These are phyloP conservation scores for Penicillium steckii DNA, from an alignment of 495 filamentous ascomycete genomes.

Conservation along the genomic window DNA sequence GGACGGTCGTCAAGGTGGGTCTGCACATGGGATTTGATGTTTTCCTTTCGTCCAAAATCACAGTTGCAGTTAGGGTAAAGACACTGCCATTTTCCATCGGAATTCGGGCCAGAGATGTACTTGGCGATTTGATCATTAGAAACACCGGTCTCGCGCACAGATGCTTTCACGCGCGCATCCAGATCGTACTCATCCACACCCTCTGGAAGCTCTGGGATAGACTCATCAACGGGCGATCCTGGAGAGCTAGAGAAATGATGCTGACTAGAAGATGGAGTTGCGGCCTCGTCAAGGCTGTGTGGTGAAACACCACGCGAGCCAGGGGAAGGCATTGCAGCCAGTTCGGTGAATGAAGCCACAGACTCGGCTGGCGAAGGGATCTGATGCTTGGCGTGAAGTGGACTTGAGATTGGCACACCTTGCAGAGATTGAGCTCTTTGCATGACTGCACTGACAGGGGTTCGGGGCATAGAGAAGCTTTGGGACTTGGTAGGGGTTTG, in stretches of 20 bases:
- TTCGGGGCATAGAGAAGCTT: slow-evolving; percentile 34
- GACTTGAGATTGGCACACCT: slow-evolving; percentile 35
- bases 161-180: slow-evolving; percentile 47
- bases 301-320: slow-evolving; percentile 22
- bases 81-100: slow-evolving; percentile 79
- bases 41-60: slow-evolving; percentile 89
- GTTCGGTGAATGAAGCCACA: slow-evolving; percentile 45
- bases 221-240: slow-evolving; percentile 29
- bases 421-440: slow-evolving; percentile 48
- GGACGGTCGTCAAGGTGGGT: slow-evolving; percentile 95
- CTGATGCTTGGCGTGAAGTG: slow-evolving; percentile 35
- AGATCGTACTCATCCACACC: slow-evolving; percentile 47
- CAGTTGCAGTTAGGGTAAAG: slow-evolving; percentile 77
- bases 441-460: slow-evolving; percentile 40
- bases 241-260: slow-evolving; percentile 8
- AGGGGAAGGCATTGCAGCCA: slow-evolving; percentile 44
- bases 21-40: slow-evolving; percentile 96
- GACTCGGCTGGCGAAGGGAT: slow-evolving; percentile 54
- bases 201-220: slow-evolving; percentile 34
- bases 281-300: slow-evolving; percentile 30
- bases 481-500: slow-evolving; percentile 35
- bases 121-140: slow-evolving; percentile 81
- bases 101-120: slow-evolving; percentile 79
- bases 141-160: slow-evolving; percentile 71
- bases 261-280: slow-evolving; percentile 23